Base-by-base conservation (phyloP, 805 yeast species). In the Groenewaldozyma salmanticensis region DNA sequence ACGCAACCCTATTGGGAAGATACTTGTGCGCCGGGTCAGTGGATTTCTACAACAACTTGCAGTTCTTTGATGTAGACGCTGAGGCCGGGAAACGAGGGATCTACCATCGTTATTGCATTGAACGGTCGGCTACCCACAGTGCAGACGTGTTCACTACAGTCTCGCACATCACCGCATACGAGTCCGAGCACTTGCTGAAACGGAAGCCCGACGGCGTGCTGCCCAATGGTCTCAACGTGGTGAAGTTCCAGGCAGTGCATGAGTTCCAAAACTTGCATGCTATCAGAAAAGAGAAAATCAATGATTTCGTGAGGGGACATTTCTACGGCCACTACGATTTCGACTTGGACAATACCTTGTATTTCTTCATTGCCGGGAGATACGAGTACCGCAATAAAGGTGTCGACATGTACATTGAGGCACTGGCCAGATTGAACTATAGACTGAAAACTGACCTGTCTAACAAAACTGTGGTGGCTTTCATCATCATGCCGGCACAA, bases 51-150 rank as follows among this genome's bases (percentile, higher is more conserved):
- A 90, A 90, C 66, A 87, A 88, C 59, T 70, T 90, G 55, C 81
- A 81, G 47, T 65, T 73, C 50, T 88, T 92, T 58, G 97, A 90
- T 55, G 97, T 90, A 38, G 98, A 90, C 61, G 87, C 90, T 27
- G 98, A 90, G 64, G 97, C 97, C 9, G 98, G 98, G 17, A 88
- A 86, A 64, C 72, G 97, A 52, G 98, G 98, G 42, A 90, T 90
- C 53, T 90, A 90, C 64, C 98, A 90, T 61, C 74, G 98, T 48
- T 92, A 90, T 62, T 90, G 98, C 64, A 82, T 90, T 50, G 98
- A 90, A 67, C 74, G 98, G 45, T 88, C 95, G 5, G 96, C 96
- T 13, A 87, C 96, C 15, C 97, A 90, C 60, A 73, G 92, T 11
- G 86, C 95, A 4, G 98, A 90, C 61, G 98, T 90, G 18, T 90